These are phyloP conservation scores for Ophiostoma piceae DNA, from an alignment of 2,329 filamentous ascomycete genomes.

Conservation along the genomic window DNA sequence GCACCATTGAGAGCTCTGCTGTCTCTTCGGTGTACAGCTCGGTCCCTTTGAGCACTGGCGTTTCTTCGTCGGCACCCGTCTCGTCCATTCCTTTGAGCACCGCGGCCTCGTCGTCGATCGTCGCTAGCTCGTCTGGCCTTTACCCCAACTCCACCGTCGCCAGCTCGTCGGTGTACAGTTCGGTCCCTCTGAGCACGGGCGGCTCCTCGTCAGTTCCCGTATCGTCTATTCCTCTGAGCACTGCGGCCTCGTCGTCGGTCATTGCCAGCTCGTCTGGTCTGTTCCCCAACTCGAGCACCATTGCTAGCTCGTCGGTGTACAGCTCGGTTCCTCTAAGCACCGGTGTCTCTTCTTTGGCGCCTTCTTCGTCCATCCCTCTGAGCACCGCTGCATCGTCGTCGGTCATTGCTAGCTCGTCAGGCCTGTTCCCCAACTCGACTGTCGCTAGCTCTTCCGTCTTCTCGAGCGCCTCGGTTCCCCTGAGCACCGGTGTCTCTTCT, in stretches of 20 bases:
- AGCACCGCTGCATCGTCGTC: neutral
- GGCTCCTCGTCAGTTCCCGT: neutral
- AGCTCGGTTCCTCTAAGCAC: conserved; percentile 3
- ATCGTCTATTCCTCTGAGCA: neutral
- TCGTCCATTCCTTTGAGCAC: neutral
- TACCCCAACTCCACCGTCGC: conserved; percentile 2
- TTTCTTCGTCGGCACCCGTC: neutral
- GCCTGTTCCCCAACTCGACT: conserved; percentile 8
- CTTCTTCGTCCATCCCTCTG: neutral
- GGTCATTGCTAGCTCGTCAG: neutral
- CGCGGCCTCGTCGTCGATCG: neutral
- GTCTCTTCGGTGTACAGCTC: neutral
- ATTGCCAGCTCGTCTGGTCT: neutral
- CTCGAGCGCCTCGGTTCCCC: neutral
- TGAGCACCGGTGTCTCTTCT: neutral
- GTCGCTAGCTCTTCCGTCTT: neutral
- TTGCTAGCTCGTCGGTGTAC: neutral
- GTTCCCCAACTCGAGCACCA: neutral
- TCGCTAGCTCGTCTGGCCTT: neutral
- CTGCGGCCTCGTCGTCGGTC: neutral
- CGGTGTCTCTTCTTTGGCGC: neutral
- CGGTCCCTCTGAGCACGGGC: neutral
- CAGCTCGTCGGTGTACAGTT: neutral
- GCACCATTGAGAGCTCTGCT: neutral
- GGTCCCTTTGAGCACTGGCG: neutral